phyloP scores from a whole-genome alignment of 2,329 filamentous ascomycete genomes.

The Nigrospora sphaerica region DNA sequence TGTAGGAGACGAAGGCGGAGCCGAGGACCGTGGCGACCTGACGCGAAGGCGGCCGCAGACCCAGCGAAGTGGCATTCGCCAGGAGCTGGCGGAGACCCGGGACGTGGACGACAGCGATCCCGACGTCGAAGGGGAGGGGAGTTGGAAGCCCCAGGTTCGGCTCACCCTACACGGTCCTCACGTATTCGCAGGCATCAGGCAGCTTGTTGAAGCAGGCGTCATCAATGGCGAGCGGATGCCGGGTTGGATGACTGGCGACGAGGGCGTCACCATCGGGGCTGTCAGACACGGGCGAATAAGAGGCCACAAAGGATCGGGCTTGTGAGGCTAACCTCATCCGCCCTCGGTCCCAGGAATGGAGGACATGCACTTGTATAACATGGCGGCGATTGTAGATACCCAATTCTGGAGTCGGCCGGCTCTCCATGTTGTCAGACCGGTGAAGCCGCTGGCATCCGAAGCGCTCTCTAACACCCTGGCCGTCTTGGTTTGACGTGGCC shows the following conservation, averaged over 20 bases:
- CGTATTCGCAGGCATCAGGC: constrained; percentile 73
- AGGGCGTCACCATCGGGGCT: constrained; percentile 67
- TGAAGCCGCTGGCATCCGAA: too few species aligned
- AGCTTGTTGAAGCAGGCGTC: constrained; percentile 69
- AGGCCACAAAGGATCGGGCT: constrained; percentile 48
- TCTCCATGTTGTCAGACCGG: too few species aligned
- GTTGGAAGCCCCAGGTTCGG: constrained; percentile 52
- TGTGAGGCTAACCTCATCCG: constrained; percentile 21
- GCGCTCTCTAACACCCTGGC: too few species aligned
- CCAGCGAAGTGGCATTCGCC: constrained; percentile 13
- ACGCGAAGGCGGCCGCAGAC: constrained; percentile 12
- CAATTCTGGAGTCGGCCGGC: not conserved
- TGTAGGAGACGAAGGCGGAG: not conserved
- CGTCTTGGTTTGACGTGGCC: too few species aligned
- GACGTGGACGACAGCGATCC: constrained; percentile 12
- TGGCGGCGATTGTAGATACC: not conserved
- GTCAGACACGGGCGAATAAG: constrained; percentile 60
- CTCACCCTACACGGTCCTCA: constrained; percentile 69
- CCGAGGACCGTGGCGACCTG: constrained; percentile 7
- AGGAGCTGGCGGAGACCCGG: constrained; percentile 8
- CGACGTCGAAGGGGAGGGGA: constrained; percentile 21
- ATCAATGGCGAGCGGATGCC: constrained; percentile 75
- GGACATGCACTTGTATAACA: not conserved
- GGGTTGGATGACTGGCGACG: constrained; percentile 86
- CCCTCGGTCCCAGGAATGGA: not conserved